Conservation (phyloP, 2,329 filamentous ascomycete species). For the Arachnomyces sp. region DNA sequence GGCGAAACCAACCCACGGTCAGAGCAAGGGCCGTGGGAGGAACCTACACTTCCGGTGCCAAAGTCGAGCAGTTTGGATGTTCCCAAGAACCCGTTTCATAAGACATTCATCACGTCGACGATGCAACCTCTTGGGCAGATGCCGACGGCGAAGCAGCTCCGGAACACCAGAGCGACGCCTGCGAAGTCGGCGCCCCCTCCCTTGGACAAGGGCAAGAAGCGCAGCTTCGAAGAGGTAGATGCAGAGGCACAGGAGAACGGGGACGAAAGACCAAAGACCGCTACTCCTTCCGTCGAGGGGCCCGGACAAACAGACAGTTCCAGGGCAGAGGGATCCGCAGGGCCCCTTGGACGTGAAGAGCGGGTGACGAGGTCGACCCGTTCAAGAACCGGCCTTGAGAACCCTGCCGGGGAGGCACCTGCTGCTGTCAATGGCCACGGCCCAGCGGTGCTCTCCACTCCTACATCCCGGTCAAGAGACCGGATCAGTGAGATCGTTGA, state of each 20-base stretch:
- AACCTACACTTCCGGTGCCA: constrained; percentile 47
- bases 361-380: constrained; percentile 2
- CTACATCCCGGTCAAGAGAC: constrained; percentile 14
- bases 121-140: constrained; percentile 74
- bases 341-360: constrained; percentile 3
- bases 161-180: constrained; percentile 38
- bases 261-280: constrained; percentile 14
- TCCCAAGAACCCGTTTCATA: constrained; percentile 53
- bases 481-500: constrained; percentile 21
- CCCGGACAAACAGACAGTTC: constrained; percentile 5
- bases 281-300: constrained; percentile 12
- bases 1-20: constrained; percentile 2
- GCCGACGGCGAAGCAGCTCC: constrained; percentile 56
- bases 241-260: constrained; percentile 10
- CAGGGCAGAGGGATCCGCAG: constrained; percentile 3
- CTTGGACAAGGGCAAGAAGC: not conserved
- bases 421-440: constrained; percentile 6
- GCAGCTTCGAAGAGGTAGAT: constrained; percentile 3
- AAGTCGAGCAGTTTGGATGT: constrained; percentile 68
- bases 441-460: constrained; percentile 15
- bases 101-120: constrained; percentile 67
- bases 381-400: constrained; percentile 8
- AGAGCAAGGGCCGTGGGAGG: constrained; percentile 42
- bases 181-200: constrained; percentile 8
- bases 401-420: constrained; percentile 12